These are phyloP conservation scores for Neurospora sp. DNA, from an alignment of 2,329 filamentous ascomycete genomes.

Conservation along the genomic window DNA sequence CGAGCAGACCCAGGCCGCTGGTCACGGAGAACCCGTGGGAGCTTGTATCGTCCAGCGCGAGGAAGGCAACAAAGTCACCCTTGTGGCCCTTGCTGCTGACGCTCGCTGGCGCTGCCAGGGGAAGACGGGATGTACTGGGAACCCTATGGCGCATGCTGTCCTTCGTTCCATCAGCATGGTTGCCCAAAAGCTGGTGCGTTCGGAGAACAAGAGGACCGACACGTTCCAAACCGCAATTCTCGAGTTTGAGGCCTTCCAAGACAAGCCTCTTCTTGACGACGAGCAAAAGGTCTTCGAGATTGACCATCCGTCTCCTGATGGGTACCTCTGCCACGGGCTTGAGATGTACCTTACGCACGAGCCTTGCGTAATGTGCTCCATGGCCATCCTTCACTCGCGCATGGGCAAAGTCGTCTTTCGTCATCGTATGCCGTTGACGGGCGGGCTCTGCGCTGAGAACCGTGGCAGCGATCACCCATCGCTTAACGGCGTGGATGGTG, in stretches of 20 bases:
- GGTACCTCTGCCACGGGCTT: constrained; percentile 88
- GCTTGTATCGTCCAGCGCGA: constrained; percentile 65
- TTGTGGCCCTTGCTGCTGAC: constrained; percentile 69
- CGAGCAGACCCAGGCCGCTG: constrained; percentile 42
- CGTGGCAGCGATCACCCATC: constrained; percentile 38
- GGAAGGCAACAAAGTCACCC: constrained; percentile 34
- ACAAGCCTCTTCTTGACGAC: constrained; percentile 56
- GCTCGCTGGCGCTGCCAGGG: constrained; percentile 56
- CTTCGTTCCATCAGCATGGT: constrained; percentile 78
- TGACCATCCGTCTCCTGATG: constrained; percentile 60
- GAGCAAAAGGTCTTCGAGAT: constrained; percentile 54
- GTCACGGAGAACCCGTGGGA: constrained; percentile 60
- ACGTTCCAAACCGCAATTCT: constrained; percentile 28
- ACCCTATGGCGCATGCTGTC: constrained; percentile 69
- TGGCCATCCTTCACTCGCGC: constrained; percentile 89
- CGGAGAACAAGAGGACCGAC: constrained; percentile 33
- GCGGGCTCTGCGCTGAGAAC: constrained; percentile 73
- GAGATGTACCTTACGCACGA: constrained; percentile 94
- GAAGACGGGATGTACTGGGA: constrained; percentile 43
- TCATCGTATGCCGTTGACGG: constrained; percentile 68
- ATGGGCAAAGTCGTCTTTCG: constrained; percentile 81
- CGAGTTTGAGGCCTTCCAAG: constrained; percentile 55
- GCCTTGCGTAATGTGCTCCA: constrained; percentile 92
- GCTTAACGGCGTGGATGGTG: constrained; percentile 32
- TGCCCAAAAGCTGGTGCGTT: constrained; percentile 53